phyloP scores from a whole-genome alignment of 1,284 basidiomycete genomes.

The Pseudozyma thailandica region DNA sequence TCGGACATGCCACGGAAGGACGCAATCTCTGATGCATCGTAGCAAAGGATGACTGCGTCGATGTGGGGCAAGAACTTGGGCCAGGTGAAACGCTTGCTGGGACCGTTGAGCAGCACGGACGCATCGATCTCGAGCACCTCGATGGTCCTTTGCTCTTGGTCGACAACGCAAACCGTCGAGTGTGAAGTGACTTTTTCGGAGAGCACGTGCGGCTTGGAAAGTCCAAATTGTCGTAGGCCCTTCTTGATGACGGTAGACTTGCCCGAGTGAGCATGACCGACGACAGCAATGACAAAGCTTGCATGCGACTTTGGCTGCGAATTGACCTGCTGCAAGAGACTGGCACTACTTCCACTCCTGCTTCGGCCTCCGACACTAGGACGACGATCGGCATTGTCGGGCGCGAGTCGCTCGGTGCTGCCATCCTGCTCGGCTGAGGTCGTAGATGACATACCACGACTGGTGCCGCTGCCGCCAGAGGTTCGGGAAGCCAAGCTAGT shows the following conservation, averaged over 20 bases:
- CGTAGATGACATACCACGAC: constrained; percentile 15
- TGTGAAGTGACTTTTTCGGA: constrained; percentile 62
- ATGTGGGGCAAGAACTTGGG: constrained; percentile 60
- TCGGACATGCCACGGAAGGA: constrained; percentile 64
- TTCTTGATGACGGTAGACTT: constrained; percentile 64
- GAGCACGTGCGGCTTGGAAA: constrained; percentile 57
- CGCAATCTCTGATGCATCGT: constrained; percentile 58
- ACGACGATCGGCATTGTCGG: constrained; percentile 24
- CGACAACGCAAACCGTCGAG: constrained; percentile 62
- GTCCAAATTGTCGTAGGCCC: constrained; percentile 61
- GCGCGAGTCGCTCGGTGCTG: constrained; percentile 13
- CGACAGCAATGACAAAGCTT: constrained; percentile 62
- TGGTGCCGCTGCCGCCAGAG: neutral
- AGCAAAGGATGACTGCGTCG: constrained; percentile 64
- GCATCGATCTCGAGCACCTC: constrained; percentile 64
- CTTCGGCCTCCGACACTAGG: constrained; percentile 47
- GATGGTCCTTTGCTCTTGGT: constrained; percentile 61
- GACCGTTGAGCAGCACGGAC: constrained; percentile 55
- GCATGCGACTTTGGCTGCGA: constrained; percentile 57
- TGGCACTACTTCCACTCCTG: constrained; percentile 60
- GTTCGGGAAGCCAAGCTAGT: neutral
- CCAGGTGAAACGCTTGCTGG: constrained; percentile 62
- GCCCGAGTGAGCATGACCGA: constrained; percentile 56
- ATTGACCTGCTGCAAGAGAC: constrained; percentile 59
- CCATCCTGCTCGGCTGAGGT: constrained; percentile 12